phyloP scores from a whole-genome alignment of 192 early-diverging fungal genomes.

The Tieghemiomyces parasiticus region DNA sequence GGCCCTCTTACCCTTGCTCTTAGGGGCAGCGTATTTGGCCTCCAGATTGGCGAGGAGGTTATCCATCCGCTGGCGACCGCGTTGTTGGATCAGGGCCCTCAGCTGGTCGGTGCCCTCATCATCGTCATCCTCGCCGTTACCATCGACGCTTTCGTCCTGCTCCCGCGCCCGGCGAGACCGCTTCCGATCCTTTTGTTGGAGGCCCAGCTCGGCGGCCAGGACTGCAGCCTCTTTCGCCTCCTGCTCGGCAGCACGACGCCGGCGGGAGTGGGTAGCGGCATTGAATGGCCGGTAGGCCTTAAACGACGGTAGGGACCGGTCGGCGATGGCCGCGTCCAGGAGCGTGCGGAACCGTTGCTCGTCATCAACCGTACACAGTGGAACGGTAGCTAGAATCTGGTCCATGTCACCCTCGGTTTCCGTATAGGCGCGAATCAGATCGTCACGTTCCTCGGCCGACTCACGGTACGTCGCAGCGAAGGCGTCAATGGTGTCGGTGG shows the following conservation, averaged over 20 bases:
- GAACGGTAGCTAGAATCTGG: conserved; percentile 41
- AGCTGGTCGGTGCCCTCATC: conserved; percentile 26
- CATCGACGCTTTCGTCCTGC: conserved; percentile 7
- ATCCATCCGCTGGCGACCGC: conserved; percentile 26
- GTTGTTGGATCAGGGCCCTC: conserved; percentile 39
- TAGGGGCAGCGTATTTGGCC: conserved; percentile 25
- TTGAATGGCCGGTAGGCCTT: conserved; percentile 36
- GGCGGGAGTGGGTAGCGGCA: conserved; percentile 25
- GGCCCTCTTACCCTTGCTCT: conserved; percentile 11
- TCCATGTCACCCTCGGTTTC: conserved; percentile 55
- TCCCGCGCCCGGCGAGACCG: conserved; percentile 1
- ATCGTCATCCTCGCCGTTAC: conserved; percentile 9
- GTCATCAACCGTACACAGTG: conserved; percentile 45
- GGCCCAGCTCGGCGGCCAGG: conserved; percentile 35
- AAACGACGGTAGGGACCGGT: conserved; percentile 31
- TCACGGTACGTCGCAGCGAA: conserved; percentile 55
- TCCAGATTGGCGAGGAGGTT: conserved; percentile 42
- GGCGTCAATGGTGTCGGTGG: conserved; percentile 54
- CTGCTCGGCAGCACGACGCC: conserved; percentile 35
- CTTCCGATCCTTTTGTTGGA: conserved; percentile 23
- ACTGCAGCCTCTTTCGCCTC: conserved; percentile 47
- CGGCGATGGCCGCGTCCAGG: conserved; percentile 46
- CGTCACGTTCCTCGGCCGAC: conserved; percentile 56
- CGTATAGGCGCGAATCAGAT: conserved; percentile 51
- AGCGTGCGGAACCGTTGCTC: conserved; percentile 40